Evolutionary conservation across 805 yeast genomes (phyloP), one percentile per base, ranked within the genome.

Genomic region (Ogataea minuta): DNA sequence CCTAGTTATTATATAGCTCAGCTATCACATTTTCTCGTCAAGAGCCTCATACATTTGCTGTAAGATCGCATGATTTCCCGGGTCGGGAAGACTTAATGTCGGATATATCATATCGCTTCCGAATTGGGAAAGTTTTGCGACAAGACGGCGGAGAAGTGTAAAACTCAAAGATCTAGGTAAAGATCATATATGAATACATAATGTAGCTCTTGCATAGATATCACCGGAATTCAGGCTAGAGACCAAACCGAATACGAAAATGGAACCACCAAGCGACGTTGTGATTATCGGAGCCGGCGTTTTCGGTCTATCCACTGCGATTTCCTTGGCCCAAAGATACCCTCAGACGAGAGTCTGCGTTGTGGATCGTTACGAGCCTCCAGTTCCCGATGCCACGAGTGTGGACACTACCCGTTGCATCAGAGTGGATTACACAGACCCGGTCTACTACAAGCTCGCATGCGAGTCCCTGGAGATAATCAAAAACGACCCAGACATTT

Each of bases 241-340:
- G 15, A 9, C 10, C 17, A 16, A 6, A 19, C 8, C 8, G 8
- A 5, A 6, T 8, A 19, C 21, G 8, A 31, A 19, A 8, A 46
- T 46, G 50, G 46, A 34, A 14, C 20, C 31, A 21, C 51, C 51
- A 6, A 28, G 32, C 9, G 15, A 37, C 6, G 34, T 53, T 3
- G 34, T 66, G 20, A 64, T 74, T 31, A 62, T 71, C 9, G 80
- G 80, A 15, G 68, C 74, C 3, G 79, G 80, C 17, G 70, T 70
- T 8, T 72, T 71, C 47, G 79, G 80, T 4, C 55, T 74, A 16
- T 69, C 77, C 7, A 60, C 72, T 0, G 74, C 76, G 3, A 48
- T 54, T 23, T 49, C 57, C 2, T 20, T 54, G 11, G 59, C 50
- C 1, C 26, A 48, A 27, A 36, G 58, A 26, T 43, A 45, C 27